Percentiles rank a stretch among this genome's conserved stretches.
phyloP scores from a whole-genome alignment of 2,329 filamentous ascomycete species.

The Lachnellula willkommii region DNA sequence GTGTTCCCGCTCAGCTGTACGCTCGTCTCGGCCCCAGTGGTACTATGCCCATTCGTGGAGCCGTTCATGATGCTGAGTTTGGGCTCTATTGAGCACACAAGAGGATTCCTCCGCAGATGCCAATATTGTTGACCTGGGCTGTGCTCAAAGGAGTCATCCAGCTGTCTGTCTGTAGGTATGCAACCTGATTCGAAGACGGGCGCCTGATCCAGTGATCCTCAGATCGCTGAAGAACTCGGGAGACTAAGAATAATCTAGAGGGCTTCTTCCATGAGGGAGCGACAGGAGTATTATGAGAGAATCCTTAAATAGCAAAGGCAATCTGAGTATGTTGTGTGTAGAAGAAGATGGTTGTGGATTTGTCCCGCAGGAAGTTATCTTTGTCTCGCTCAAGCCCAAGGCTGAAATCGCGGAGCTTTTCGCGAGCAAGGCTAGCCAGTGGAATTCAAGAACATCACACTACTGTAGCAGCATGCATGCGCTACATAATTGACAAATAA shows the following conservation, averaged over 20 bases:
- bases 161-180: background rate
- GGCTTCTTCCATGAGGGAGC: background rate
- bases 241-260: conserved; percentile 2
- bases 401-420: conserved; percentile 6
- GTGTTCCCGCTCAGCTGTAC: conserved; percentile 30
- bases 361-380: background rate
- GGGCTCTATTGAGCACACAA: background rate
- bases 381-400: background rate
- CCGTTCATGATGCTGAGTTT: conserved; percentile 23
- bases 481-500: too few species aligned
- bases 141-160: conserved; percentile 15
- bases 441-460: background rate
- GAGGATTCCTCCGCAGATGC: background rate
- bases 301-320: background rate
- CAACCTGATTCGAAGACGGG: conserved; percentile 17
- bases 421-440: conserved; percentile 6
- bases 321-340: background rate
- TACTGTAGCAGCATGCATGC: background rate
- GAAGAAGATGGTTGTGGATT: background rate
- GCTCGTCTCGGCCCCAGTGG: conserved; percentile 3
- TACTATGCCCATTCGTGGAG: conserved; percentile 20
- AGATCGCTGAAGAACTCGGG: conserved; percentile 6
- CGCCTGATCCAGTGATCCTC: conserved; percentile 13
- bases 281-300: too few species aligned
- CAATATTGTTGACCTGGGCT: background rate